Evolutionary conservation across 2,329 filamentous ascomycete genomes (phyloP), one percentile per base, ranked within the genome.

Genomic region (Fusarium redolens): DNA sequence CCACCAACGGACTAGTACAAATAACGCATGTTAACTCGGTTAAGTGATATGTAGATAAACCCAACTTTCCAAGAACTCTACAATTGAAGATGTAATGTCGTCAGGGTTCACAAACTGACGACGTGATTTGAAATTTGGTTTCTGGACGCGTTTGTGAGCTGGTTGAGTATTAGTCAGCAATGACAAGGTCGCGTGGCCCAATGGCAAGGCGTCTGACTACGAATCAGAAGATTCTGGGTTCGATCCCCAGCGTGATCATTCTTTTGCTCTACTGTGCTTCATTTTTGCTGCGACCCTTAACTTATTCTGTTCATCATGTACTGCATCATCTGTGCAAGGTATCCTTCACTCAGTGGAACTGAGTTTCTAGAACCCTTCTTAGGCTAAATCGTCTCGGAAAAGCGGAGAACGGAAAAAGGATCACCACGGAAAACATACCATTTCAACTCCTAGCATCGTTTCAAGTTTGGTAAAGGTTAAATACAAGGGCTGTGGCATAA

Each of bases 201-300:
- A 69, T 69, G 66, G 67, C 68, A 70, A 70, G 68, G 68, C 68
- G 67, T 70, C 68, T 70, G 68, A 70, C 68, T 70, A 70, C 68
- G 68, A 70, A 70, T 70, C 68, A 70, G 68, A 70, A 70, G 68
- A 70, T 70, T 70, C 67, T 71, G 67, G 68, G 68, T 70, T 70
- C 68, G 67, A 70, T 70, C 68, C 68, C 67, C 67, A 71, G 61
- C 68, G 57, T 71, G 67, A 70, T 70, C 68, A 70, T 31, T 35
- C 6, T 18, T 62, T 67, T 67, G 18, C 33, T 28, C 9, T 20
- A 3, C 25, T 1, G 2, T 14, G n/a, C 11, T 9, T 20, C 3
- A 3, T 20, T 6, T 10, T 18, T 9, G 11, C 5, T 4, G 15
- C 5, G 6, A 3, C 12, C 3, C 5, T 15, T 12, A 37, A 15